Percentiles rank a stretch among this genome's conserved stretches.
Conservation (phyloP, 2,329 filamentous ascomycete species). For the Davidsoniella neocaledoniae region DNA sequence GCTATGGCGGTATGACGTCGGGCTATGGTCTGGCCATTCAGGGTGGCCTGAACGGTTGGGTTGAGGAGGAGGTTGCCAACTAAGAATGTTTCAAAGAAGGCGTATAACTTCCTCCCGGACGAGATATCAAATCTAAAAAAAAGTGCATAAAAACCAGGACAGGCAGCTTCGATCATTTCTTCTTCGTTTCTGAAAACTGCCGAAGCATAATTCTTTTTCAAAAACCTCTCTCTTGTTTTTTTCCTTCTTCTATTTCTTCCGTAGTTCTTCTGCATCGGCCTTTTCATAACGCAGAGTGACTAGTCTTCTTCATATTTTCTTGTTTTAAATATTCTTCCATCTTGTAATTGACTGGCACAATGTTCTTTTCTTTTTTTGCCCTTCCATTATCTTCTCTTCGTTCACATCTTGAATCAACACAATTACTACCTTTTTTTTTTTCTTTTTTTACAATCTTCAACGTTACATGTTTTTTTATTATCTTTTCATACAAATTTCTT, state of each 20-base stretch:
- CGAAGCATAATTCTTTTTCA: no score
- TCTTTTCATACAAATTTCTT: constrained; percentile 7
- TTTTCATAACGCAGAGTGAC: constrained; percentile 13
- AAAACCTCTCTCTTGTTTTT: no score
- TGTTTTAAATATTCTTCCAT: constrained; percentile 7
- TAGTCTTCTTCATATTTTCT: constrained; percentile 14
- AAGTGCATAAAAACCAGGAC: no score
- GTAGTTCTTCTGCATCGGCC: constrained; percentile 10
- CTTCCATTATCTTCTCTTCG: not conserved
- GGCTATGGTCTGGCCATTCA: constrained; percentile 47
- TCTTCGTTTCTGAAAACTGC: constrained; percentile 5
- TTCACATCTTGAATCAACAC: not conserved
- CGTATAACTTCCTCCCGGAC: not conserved
- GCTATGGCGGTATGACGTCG: constrained; percentile 38
- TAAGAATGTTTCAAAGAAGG: constrained; percentile 18
- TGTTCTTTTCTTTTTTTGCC: not conserved
- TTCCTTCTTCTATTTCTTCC: constrained; percentile 14
- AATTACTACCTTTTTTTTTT: not conserved
- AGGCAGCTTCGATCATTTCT: no score
- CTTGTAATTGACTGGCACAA: constrained; percentile 10
- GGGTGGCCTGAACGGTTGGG: constrained; percentile 49
- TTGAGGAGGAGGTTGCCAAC: constrained; percentile 48
- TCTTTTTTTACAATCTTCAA: not conserved
- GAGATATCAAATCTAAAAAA: not conserved
- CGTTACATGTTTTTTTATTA: not conserved